Evolutionary conservation across 257 asterid genomes (phyloP).

Genomic region (Orobanche coerulescens): DNA sequence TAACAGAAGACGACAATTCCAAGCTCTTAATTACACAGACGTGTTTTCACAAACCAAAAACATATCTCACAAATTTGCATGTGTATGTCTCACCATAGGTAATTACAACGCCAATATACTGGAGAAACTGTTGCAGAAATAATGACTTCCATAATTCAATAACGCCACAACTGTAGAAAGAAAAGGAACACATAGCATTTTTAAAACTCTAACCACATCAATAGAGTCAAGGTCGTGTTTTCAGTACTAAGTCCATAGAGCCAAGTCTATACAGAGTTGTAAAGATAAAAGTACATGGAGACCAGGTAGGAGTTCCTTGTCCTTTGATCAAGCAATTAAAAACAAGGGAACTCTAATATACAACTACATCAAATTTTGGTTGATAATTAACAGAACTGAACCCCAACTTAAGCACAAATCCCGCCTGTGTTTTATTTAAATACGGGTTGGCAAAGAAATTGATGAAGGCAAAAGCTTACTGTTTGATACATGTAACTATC

Average conservation of each 20-base stretch:
- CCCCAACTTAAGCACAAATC: not conserved
- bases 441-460: not conserved
- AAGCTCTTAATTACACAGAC: not conserved
- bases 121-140: not conserved
- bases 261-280: not conserved
- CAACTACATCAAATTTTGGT: not conserved
- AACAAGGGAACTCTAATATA: no score
- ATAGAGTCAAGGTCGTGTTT: constrained; percentile 3
- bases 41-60: not conserved
- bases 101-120: not conserved
- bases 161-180: not conserved
- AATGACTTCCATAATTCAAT: not conserved
- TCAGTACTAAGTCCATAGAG: constrained; percentile 6
- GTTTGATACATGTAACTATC: constrained; percentile 99
- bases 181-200: not conserved
- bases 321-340: not conserved
- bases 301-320: not conserved
- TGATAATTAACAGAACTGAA: no score
- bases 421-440: not conserved
- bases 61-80: not conserved
- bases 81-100: not conserved
- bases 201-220: not conserved
- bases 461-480: constrained; percentile 37
- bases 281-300: not conserved
- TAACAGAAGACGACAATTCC: not conserved